Conservation (phyloP, 495 filamentous ascomycete species). For the Daldinia grandis region DNA sequence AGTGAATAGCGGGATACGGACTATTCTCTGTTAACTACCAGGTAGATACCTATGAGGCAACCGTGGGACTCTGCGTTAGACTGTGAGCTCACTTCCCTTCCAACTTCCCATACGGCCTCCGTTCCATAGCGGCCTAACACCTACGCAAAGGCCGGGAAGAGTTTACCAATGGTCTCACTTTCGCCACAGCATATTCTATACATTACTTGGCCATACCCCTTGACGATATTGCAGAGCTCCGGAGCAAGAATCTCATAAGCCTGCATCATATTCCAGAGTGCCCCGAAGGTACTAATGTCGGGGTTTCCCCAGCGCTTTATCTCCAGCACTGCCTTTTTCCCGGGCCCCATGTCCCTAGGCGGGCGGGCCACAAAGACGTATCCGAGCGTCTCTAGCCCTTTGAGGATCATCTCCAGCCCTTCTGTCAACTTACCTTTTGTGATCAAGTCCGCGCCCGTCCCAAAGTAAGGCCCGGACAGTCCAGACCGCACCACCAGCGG, state of each 20-base stretch:
- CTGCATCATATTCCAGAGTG: slow-evolving; percentile 49
- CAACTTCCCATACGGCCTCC: background rate
- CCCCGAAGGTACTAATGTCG: slow-evolving; percentile 40
- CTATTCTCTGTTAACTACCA: no score
- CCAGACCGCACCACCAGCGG: slow-evolving; percentile 48
- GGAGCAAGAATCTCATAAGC: slow-evolving; percentile 47
- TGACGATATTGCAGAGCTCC: slow-evolving; percentile 39
- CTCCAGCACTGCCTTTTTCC: slow-evolving; percentile 30
- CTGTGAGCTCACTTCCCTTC: no score
- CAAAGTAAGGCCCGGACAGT: slow-evolving; percentile 43
- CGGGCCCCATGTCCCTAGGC: slow-evolving; percentile 1
- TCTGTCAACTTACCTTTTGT: slow-evolving; percentile 16
- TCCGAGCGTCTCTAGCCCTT: slow-evolving; percentile 50
- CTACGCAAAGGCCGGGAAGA: slow-evolving; percentile 19
- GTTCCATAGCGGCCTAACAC: background rate
- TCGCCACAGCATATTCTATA: slow-evolving; percentile 56
- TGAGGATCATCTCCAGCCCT: slow-evolving; percentile 45
- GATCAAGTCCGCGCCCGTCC: slow-evolving; percentile 40
- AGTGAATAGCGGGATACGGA: no score
- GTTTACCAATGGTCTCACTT: slow-evolving; percentile 51
- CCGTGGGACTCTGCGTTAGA: no score
- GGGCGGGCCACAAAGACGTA: slow-evolving; percentile 51
- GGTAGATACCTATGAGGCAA: no score
- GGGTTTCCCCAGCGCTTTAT: slow-evolving; percentile 56
- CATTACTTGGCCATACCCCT: slow-evolving; percentile 47